These are phyloP conservation scores for Penstemon newberryi DNA, from an alignment of 257 asterid species.

Conservation along the genomic window DNA sequence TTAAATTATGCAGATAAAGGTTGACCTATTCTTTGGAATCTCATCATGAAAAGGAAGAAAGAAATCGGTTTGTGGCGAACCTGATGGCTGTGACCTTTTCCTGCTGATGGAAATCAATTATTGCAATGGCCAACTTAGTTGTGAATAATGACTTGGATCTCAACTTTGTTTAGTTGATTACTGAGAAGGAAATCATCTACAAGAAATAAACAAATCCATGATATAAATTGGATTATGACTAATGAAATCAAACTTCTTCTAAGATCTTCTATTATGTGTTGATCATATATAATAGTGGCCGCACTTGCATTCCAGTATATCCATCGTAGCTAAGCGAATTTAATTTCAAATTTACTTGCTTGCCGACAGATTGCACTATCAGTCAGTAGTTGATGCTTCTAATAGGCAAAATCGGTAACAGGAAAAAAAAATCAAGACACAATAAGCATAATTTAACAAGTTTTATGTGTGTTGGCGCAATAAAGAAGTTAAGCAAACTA, in stretches of 20 bases:
- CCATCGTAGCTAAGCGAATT: conserved; percentile 17
- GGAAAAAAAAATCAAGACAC: not conserved
- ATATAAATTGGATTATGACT: not conserved
- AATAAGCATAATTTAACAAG: no score
- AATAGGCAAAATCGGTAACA: conserved; percentile 9
- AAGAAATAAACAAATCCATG: conserved; percentile 20
- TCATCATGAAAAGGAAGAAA: conserved; percentile 29
- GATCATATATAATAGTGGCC: conserved; percentile 20
- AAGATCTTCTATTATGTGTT: not conserved
- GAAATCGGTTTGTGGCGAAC: conserved; percentile 65
- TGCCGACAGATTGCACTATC: conserved; percentile 16
- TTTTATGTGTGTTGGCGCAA: no score
- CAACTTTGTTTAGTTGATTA: conserved; percentile 50
- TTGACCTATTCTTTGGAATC: conserved; percentile 10
- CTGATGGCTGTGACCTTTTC: conserved; percentile 55
- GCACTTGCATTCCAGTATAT: conserved; percentile 9
- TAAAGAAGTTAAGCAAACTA: not conserved
- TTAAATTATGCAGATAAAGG: conserved; percentile 33
- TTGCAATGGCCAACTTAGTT: conserved; percentile 50
- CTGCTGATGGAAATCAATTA: conserved; percentile 22
- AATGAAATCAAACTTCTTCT: not conserved
- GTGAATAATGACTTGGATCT: conserved; percentile 73
- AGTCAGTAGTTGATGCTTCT: conserved; percentile 1
- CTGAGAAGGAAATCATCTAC: conserved; percentile 39
- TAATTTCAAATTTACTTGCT: not conserved